Base-by-base conservation (phyloP, 495 filamentous ascomycete species). In the Hypoxylon intermedium region DNA sequence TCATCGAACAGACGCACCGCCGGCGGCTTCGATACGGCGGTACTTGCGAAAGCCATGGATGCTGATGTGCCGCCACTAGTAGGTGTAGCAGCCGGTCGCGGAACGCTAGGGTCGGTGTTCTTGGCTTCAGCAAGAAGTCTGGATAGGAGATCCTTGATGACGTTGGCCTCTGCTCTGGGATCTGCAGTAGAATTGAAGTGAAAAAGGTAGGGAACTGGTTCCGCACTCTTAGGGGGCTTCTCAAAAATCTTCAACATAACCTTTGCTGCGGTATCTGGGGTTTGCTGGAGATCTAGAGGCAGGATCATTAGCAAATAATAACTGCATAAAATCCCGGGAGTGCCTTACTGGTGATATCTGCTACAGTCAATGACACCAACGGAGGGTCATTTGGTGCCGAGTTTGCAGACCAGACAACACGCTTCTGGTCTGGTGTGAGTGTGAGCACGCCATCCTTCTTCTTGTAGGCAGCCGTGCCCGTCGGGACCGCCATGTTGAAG, bases 391-490 rank as follows among this genome's bases (percentile, higher is more conserved):
- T 75, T 2, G 79, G 74, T 26, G 79, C 78, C 57, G 79, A 77
- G 13, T 82, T 77, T 0, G 92, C 89, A 4, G 84, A 90, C 93
- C 93, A 98, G 69, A 84, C 86, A 38, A 98, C 81, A 30, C 83
- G 85, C 59, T 80, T 81, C 53, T 82, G 78, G 75, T 93, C 89
- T 28, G 80, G 77, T 21, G 88, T 81, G 45, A 97, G 77, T 41
- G 82, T 82, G 69, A 98, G 79, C 65, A 82, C 85, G 70, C 94
- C 94, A 80, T 97, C 92, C 77, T 93, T 92, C 81, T 98, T 98
- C 78, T 97, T 98, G 82, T 93, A 97, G 48, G 85, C 80, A 53
- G 91, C 88, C 56, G 83, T 82, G 67, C 86, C 90, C 73, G 82
- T 84, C 49, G 83, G 83, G 71, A 86, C 76, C 69, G 87, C 76